phyloP scores from a whole-genome alignment of 441 rosid genomes.

The Mallotus japonicus region DNA sequence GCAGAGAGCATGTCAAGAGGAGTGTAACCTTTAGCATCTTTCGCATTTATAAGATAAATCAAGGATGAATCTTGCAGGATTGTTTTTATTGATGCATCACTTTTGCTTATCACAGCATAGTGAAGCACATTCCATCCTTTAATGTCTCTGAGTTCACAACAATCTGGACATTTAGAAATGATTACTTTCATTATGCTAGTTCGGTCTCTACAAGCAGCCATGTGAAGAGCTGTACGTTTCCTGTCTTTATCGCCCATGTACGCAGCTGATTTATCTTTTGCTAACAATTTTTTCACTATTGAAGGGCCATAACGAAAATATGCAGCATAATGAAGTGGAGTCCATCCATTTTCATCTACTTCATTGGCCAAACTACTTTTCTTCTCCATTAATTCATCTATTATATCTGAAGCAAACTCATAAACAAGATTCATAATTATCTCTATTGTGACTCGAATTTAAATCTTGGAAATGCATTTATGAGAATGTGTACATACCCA shows the following conservation, averaged over 20 bases:
- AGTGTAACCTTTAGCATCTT: conserved; percentile 10
- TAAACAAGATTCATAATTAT: too few species aligned
- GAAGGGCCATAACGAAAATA: not conserved
- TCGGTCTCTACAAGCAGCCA: conserved; percentile 10
- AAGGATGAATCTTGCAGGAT: not conserved
- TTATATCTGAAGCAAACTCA: too few species aligned
- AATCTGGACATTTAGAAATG: not conserved
- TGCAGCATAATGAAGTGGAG: conserved; percentile 31
- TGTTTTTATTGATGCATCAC: not conserved
- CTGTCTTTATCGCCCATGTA: conserved; percentile 15
- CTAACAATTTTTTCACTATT: not conserved
- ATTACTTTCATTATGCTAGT: not conserved
- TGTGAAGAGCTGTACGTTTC: conserved; percentile 24
- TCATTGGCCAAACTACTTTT: not conserved
- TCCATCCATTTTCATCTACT: conserved; percentile 23
- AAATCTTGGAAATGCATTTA: not conserved
- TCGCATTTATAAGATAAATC: conserved; percentile 10
- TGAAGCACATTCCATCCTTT: conserved; percentile 23
- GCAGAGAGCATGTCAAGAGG: conserved; percentile 15
- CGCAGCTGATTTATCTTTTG: not conserved
- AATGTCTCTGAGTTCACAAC: conserved; percentile 6
- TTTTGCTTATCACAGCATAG: conserved; percentile 6
- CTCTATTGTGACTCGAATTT: too few species aligned
- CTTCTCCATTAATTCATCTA: not conserved
- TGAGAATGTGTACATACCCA: too few species aligned